These are phyloP conservation scores for Botrytis byssoidea DNA, from an alignment of 2,329 filamentous ascomycete genomes.

Conservation along the genomic window DNA sequence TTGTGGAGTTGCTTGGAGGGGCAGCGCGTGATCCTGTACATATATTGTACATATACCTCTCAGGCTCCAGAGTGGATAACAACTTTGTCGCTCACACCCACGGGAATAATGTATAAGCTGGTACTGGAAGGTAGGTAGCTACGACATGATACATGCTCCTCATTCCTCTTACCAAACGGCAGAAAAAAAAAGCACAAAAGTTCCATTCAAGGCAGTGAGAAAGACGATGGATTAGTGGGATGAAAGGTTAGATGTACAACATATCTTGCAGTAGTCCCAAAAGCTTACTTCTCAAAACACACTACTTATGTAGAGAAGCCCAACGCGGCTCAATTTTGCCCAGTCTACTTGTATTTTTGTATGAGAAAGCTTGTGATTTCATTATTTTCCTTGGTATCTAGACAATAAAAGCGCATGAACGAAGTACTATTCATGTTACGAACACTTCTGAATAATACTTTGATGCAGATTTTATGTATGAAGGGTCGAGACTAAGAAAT, in stretches of 20 bases:
- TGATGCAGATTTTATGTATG: neutral
- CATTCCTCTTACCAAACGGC: neutral
- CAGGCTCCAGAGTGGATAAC: neutral
- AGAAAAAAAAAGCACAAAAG: neutral
- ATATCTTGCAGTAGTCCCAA: constrained; percentile 5
- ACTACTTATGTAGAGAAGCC: constrained; percentile 14
- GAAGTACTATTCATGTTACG: neutral
- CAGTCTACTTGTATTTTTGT: neutral
- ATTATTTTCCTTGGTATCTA: neutral
- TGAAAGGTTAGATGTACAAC: neutral
- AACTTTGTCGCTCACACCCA: neutral
- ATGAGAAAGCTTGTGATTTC: neutral
- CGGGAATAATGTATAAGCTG: neutral
- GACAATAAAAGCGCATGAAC: neutral
- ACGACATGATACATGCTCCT: neutral
- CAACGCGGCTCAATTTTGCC: constrained; percentile 6
- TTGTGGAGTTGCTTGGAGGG: neutral
- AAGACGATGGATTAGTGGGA: neutral
- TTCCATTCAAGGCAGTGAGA: too few relatives aligned
- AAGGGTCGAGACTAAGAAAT: neutral
- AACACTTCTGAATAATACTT: neutral
- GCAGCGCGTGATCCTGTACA: neutral
- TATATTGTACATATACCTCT: constrained; percentile 3
- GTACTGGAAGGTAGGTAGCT: neutral
- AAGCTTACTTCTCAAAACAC: neutral